phyloP scores from a whole-genome alignment of 2,329 filamentous ascomycete species.

The Hymenotorrendiella dingleyae region DNA sequence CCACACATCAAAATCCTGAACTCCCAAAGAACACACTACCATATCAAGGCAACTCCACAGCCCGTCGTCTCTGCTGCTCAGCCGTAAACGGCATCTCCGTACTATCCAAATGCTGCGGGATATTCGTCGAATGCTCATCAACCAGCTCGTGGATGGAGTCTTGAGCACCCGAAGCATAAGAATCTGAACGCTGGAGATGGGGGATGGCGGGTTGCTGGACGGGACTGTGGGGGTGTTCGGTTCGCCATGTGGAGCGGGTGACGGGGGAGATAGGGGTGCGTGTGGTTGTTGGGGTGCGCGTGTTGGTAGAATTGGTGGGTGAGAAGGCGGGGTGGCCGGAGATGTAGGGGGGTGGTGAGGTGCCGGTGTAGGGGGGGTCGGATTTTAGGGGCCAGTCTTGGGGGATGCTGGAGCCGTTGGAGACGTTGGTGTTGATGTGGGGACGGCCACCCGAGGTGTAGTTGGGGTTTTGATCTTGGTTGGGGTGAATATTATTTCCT shows the following conservation, averaged over 20 bases:
- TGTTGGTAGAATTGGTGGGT: not conserved
- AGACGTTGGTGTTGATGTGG: too few species aligned
- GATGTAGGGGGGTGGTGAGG: too few species aligned
- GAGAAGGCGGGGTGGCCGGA: not conserved
- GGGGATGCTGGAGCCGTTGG: too few species aligned
- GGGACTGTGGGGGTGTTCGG: not conserved
- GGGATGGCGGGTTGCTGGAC: not conserved
- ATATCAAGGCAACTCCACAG: slow-evolving; percentile 1
- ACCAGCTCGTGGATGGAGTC: not conserved
- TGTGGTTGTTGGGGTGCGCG: not conserved
- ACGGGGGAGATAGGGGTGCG: not conserved
- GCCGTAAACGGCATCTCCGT: not conserved
- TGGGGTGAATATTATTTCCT: too few species aligned
- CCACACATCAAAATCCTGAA: too few species aligned
- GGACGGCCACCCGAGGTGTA: too few species aligned
- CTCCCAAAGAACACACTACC: too few species aligned
- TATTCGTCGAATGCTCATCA: not conserved
- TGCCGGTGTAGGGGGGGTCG: too few species aligned
- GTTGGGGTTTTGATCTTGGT: too few species aligned
- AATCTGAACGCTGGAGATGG: not conserved
- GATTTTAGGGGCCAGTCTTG: too few species aligned
- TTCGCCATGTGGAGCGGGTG: not conserved
- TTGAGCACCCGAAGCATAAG: not conserved
- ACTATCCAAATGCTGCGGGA: slow-evolving; percentile 1
- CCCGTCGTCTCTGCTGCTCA: not conserved